Percentiles rank a stretch among this genome's conserved stretches.
phyloP scores from a whole-genome alignment of 768 basidiomycete species.

The Suillus placidus region DNA sequence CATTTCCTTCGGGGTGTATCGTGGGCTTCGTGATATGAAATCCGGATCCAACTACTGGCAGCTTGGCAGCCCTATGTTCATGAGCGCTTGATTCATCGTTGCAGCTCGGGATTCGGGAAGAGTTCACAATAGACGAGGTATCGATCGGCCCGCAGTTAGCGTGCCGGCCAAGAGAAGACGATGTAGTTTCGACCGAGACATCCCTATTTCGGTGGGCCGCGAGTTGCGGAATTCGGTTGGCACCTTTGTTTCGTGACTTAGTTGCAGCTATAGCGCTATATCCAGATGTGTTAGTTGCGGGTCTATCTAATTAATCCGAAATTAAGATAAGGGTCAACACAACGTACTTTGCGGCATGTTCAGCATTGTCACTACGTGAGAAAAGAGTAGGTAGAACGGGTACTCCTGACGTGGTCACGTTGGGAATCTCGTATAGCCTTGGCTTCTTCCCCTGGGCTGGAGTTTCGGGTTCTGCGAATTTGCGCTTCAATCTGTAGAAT shows the following conservation, averaged over 20 bases:
- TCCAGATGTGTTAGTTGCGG: neutral
- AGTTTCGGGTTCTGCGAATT: neutral
- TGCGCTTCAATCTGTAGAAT: constrained; percentile 17
- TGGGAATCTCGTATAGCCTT: neutral
- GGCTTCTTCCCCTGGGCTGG: constrained; percentile 3
- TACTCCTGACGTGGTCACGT: constrained; percentile 2
- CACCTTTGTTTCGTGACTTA: neutral
- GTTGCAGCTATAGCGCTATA: neutral
- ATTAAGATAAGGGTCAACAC: constrained; percentile 1
- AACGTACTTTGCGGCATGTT: constrained; percentile 17
- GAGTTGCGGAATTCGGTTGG: neutral
- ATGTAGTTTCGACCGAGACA: neutral
- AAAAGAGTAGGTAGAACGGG: neutral
- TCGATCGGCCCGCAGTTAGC: neutral
- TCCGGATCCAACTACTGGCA: neutral
- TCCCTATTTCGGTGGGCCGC: neutral
- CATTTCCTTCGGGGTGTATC: neutral
- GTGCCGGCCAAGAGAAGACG: neutral
- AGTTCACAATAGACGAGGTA: neutral
- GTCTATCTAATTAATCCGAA: neutral
- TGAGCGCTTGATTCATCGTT: neutral
- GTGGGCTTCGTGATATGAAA: neutral
- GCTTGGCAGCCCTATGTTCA: too few relatives aligned
- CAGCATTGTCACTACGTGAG: constrained; percentile 10
- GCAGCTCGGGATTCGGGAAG: neutral